phyloP scores from a whole-genome alignment of 805 yeast species.

The Sugiyamaella marilandica region DNA sequence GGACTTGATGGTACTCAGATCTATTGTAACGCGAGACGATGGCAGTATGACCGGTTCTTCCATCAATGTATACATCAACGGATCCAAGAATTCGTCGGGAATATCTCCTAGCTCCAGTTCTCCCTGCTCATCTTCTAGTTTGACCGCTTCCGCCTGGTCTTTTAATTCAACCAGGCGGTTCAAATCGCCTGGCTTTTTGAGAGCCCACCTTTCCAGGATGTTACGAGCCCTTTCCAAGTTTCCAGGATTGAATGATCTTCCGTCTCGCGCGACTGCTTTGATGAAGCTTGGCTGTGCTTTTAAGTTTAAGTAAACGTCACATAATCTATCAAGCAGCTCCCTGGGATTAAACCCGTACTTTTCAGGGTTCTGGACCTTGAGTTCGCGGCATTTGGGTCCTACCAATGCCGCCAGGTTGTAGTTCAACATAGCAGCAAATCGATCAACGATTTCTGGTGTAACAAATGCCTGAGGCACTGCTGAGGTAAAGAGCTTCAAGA shows the following conservation, averaged over 20 bases:
- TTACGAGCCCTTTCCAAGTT: slow-evolving; percentile 66
- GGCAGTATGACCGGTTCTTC: slow-evolving; percentile 95
- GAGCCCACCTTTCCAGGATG: slow-evolving; percentile 52
- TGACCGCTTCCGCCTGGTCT: slow-evolving; percentile 56
- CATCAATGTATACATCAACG: slow-evolving; percentile 94
- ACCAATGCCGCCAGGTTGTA: slow-evolving; percentile 88
- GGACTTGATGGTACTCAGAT: slow-evolving; percentile 85
- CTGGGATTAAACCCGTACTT: slow-evolving; percentile 80
- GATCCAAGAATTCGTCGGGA: slow-evolving; percentile 96
- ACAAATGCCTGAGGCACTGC: slow-evolving; percentile 85
- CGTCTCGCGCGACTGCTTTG: slow-evolving; percentile 80
- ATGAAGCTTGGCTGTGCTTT: slow-evolving; percentile 61
- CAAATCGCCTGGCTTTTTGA: slow-evolving; percentile 54
- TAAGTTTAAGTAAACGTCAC: slow-evolving; percentile 72
- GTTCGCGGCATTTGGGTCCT: slow-evolving; percentile 88
- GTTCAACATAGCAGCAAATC: slow-evolving; percentile 93
- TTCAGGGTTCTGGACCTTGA: slow-evolving; percentile 80
- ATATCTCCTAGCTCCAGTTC: slow-evolving; percentile 86
- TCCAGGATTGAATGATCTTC: slow-evolving; percentile 72
- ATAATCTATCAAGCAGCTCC: slow-evolving; percentile 59
- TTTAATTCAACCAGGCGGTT: slow-evolving; percentile 52
- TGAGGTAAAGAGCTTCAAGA: slow-evolving; percentile 75
- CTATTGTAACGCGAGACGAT: slow-evolving; percentile 76
- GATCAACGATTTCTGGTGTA: slow-evolving; percentile 83
- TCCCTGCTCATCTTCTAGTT: slow-evolving; percentile 57